phyloP scores from a whole-genome alignment of 2,329 filamentous ascomycete genomes.

The Alternaria alternata region DNA sequence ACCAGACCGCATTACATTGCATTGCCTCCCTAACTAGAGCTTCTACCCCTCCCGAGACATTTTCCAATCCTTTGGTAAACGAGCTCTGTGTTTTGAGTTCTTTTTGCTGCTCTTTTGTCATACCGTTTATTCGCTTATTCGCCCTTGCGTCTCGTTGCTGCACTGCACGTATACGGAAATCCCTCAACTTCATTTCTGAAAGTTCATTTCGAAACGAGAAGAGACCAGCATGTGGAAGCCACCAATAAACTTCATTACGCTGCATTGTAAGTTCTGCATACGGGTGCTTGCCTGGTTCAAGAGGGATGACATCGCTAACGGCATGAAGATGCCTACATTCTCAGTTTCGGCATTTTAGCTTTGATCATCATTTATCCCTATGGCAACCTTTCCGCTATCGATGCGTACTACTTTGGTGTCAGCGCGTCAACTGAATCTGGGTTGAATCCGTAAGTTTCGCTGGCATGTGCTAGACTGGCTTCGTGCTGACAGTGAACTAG shows the following conservation, averaged over 20 bases:
- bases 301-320: background rate
- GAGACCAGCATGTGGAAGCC: conserved; percentile 14
- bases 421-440: conserved; percentile 92
- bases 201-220: background rate
- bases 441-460: conserved; percentile 71
- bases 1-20: background rate
- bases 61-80: background rate
- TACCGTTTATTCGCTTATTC: background rate
- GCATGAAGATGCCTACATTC: conserved; percentile 76
- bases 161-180: background rate
- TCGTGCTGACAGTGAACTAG: conserved; percentile 35
- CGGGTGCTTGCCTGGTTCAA: background rate
- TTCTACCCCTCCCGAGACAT: background rate
- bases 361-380: conserved; percentile 79
- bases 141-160: background rate
- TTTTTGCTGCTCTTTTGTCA: background rate
- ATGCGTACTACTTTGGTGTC: conserved; percentile 84
- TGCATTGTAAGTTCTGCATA: conserved; percentile 68
- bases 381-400: conserved; percentile 76
- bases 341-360: conserved; percentile 74
- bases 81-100: background rate
- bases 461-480: background rate
- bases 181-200: background rate
- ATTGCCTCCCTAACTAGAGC: background rate
- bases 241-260: conserved; percentile 74